Base-by-base conservation (phyloP, 345 rosid genomes). In the Lepidium didymum region DNA sequence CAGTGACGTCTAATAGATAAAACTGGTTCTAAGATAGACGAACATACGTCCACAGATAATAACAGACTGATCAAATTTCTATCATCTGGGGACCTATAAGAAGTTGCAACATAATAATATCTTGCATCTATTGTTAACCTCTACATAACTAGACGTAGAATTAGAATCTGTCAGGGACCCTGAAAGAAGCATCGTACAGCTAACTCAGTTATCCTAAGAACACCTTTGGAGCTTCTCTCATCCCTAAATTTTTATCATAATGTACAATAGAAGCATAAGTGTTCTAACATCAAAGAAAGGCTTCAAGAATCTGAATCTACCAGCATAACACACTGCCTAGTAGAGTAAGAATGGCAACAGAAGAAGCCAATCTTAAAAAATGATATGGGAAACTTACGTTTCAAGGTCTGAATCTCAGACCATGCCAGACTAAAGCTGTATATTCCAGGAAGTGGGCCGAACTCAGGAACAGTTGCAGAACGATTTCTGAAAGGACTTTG, bases 371-470 rank as follows among this genome's bases (percentile, higher is more conserved):
- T 29, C 42, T 21, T 54, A 36, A 7, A 37, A 59, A 29, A 25
- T 13, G 23, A 15, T 35, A 19, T 25, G 54, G 44, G 19, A 64
- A 56, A 81, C 97, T 84, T 79, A 91, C 97, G 82, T 16, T 0
- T 81, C 81, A 94, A 75, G 35, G 3, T 49, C 68, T 83, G 80
- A 80, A 94, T 87, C 54, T 94, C 77, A 51, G 52, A 77, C 97
- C 96, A 86, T 10, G 78, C 65, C 70, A 94, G 80, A 80, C 71
- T 78, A 66, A 91, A 91, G 69, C 86, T 53, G 84, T 75, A 91
- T 73, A 85, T 78, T 67, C 87, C 87, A 49, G 64, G 5, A 56
- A 55, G 61, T 0, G 62, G 0, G 10, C 19, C 10, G 45, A 88
- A 62, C 69, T 81, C 82, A 2, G 92, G 88, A 80, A 83, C 78